These are phyloP conservation scores for Tricholoma sp. DNA, from an alignment of 768 basidiomycete genomes.

Conservation along the genomic window DNA sequence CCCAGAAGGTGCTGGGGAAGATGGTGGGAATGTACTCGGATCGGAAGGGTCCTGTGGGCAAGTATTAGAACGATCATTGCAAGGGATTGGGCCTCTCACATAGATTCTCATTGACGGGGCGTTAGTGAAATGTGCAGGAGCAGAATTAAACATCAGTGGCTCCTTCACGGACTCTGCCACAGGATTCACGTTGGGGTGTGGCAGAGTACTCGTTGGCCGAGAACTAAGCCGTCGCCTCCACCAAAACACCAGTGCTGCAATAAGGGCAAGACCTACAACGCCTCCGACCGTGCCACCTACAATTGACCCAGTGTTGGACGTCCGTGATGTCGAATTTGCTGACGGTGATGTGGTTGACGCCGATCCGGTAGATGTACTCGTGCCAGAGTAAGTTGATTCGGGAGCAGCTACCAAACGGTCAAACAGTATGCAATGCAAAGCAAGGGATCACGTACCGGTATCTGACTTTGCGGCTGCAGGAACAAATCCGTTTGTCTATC, in stretches of 20 bases:
- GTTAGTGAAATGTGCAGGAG: background rate
- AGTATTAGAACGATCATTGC: background rate
- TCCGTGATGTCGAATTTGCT: slow-evolving; percentile 1
- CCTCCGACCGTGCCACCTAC: slow-evolving; percentile 23
- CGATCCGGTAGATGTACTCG: background rate
- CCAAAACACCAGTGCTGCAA: slow-evolving; percentile 11
- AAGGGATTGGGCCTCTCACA: background rate
- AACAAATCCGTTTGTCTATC: background rate
- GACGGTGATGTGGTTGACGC: background rate
- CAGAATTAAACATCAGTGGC: background rate
- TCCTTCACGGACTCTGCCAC: background rate
- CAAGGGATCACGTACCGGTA: background rate
- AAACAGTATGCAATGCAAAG: background rate
- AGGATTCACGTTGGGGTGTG: background rate
- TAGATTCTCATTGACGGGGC: background rate
- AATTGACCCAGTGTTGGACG: slow-evolving; percentile 18
- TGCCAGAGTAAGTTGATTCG: background rate
- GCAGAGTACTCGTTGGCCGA: background rate
- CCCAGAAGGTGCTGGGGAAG: background rate
- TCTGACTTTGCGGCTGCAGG: background rate
- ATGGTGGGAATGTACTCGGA: background rate
- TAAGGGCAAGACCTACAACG: slow-evolving; percentile 14
- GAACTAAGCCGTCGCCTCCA: slow-evolving; percentile 12
- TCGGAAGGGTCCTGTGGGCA: background rate
- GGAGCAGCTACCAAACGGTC: background rate